phyloP scores from a whole-genome alignment of 2,329 filamentous ascomycete genomes.

The Fusarium humuli region DNA sequence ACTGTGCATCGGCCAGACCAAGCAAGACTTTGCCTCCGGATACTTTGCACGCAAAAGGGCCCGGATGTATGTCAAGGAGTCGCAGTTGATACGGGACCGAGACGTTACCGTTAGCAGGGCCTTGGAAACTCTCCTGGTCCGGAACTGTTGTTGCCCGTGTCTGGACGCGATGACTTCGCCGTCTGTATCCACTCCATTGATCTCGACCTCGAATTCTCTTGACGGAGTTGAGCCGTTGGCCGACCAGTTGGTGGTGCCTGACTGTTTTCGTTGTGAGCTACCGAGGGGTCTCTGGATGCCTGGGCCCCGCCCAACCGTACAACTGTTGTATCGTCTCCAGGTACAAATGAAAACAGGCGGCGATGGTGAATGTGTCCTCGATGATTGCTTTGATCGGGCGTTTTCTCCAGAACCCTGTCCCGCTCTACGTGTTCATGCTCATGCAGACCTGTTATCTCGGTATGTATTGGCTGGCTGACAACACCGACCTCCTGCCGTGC shows the following conservation, averaged over 20 bases:
- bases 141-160: conserved; percentile 7
- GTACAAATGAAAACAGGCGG: conserved; percentile 48
- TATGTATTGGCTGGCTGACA: neutral
- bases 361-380: conserved; percentile 23
- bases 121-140: neutral
- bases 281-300: neutral
- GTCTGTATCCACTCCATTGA: conserved; percentile 30
- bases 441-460: neutral
- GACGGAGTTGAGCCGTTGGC: neutral
- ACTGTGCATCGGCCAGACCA: conserved; percentile 8
- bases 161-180: conserved; percentile 9
- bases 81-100: neutral
- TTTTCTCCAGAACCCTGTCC: neutral
- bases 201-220: conserved; percentile 24
- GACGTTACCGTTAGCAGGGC: neutral
- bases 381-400: neutral
- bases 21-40: neutral
- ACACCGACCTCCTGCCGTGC: conserved; percentile 4
- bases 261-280: neutral
- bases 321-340: conserved; percentile 41
- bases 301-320: conserved; percentile 1
- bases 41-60: conserved; percentile 1
- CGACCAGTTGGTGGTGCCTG: neutral
- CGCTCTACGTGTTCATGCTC: neutral
- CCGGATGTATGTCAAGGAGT: neutral